Evolutionary conservation across 129 eudicot genomes (phyloP).

Genomic region (Flaveria linearis): DNA sequence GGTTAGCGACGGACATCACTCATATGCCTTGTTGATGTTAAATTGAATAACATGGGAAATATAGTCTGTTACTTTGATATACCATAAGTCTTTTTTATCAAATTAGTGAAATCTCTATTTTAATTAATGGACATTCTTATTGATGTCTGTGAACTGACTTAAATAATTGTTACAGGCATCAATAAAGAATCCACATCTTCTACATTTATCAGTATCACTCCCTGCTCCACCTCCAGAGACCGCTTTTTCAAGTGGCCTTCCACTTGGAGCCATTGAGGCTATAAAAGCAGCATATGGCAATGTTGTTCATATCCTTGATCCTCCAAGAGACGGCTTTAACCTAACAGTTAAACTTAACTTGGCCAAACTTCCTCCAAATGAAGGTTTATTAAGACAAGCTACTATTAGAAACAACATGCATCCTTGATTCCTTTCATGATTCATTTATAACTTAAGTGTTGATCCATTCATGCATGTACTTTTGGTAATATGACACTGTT

Average conservation of each 20-base stretch:
- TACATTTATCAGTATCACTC: constrained; percentile 67
- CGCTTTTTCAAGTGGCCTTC: constrained; percentile 71
- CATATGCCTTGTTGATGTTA: background rate
- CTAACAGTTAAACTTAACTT: constrained; percentile 86
- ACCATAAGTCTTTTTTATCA: background rate
- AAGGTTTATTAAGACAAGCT: constrained; percentile 57
- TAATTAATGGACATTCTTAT: background rate
- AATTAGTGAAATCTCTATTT: constrained; percentile 10
- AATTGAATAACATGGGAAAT: background rate
- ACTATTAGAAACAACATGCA: background rate
- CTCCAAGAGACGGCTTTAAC: constrained; percentile 95
- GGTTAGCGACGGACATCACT: constrained; percentile 43
- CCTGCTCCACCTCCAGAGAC: constrained; percentile 93
- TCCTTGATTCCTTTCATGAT: constrained; percentile 9
- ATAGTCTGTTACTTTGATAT: constrained; percentile 22
- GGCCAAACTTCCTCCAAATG: constrained; percentile 87
- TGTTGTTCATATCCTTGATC: constrained; percentile 87
- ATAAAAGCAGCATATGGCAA: constrained; percentile 74
- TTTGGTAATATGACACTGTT: constrained; percentile 29
- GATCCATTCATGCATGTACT: background rate
- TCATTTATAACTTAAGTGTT: background rate
- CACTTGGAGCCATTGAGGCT: constrained; percentile 94
- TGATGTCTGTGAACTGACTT: constrained; percentile 20
- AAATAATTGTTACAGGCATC: constrained; percentile 55
- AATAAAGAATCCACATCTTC: constrained; percentile 75